Conservation (phyloP, 768 basidiomycete species). For the Kwoniella newhampshirensis region DNA sequence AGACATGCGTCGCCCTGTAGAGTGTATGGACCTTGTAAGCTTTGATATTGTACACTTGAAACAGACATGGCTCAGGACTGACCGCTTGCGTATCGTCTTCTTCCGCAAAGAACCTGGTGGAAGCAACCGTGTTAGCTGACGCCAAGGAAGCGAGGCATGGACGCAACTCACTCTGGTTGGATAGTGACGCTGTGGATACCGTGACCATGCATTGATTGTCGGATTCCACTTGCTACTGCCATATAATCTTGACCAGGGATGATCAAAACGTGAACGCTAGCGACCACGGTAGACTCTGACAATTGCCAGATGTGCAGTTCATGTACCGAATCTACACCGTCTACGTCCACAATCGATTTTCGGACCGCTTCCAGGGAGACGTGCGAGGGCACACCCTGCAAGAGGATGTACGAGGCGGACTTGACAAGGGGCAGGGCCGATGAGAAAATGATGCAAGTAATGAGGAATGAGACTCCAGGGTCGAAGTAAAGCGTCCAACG, state of each 20-base stretch:
- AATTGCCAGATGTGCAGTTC: slow-evolving; percentile 93
- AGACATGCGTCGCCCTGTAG: slow-evolving; percentile 45
- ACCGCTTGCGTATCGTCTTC: slow-evolving; percentile 6
- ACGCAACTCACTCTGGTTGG: slow-evolving; percentile 67
- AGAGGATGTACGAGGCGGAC: slow-evolving; percentile 87
- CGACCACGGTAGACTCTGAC: slow-evolving; percentile 89
- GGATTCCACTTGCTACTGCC: slow-evolving; percentile 78
- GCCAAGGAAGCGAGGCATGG: background rate
- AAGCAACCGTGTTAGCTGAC: background rate
- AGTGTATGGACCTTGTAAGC: background rate
- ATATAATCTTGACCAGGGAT: slow-evolving; percentile 83
- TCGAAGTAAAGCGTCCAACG: slow-evolving; percentile 87
- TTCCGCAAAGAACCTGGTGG: slow-evolving; percentile 20
- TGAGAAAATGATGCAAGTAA: slow-evolving; percentile 94
- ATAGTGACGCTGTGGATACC: slow-evolving; percentile 95
- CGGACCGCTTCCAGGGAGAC: slow-evolving; percentile 88
- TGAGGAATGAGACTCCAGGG: slow-evolving; percentile 86
- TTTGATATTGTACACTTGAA: background rate
- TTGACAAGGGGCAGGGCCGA: slow-evolving; percentile 82
- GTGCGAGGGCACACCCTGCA: slow-evolving; percentile 88
- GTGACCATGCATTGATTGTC: slow-evolving; percentile 78
- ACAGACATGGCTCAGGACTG: background rate
- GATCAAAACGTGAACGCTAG: slow-evolving; percentile 90
- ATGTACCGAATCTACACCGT: slow-evolving; percentile 84
- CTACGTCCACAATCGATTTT: slow-evolving; percentile 72